Conservation (phyloP, 257 asterid species). For the Forsythia viridissima region DNA sequence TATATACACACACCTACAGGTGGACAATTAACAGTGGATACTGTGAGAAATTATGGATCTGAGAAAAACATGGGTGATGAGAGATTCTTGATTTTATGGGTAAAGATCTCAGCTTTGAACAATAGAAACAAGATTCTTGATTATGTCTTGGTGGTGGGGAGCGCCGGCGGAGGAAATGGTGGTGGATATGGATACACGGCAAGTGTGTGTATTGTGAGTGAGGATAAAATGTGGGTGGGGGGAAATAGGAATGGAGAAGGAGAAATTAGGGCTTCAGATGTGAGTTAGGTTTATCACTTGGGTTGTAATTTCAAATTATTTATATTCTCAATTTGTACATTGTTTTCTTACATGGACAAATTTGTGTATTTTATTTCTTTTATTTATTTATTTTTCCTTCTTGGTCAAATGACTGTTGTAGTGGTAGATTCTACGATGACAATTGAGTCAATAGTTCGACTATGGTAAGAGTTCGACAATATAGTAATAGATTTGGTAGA, state of each 20-base stretch:
- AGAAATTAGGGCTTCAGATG: slow-evolving; percentile 16
- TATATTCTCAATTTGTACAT: not conserved
- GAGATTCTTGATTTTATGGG: not conserved
- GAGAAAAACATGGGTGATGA: not conserved
- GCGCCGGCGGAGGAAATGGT: not conserved
- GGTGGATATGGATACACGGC: slow-evolving; percentile 9
- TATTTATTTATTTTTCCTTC: not conserved
- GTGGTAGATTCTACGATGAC: not conserved
- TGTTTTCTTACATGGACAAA: not conserved
- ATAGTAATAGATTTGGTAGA: too few relatives aligned
- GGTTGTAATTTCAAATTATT: not conserved
- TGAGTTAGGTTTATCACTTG: not conserved
- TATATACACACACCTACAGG: not conserved
- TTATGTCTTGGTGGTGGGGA: not conserved
- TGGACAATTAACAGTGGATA: not conserved
- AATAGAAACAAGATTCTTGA: not conserved
- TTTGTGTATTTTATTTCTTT: not conserved
- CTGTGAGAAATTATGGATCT: slow-evolving; percentile 2
- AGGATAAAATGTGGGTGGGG: not conserved
- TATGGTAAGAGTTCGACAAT: too few relatives aligned
- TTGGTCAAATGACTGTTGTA: slow-evolving; percentile 5
- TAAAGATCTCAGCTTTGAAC: not conserved
- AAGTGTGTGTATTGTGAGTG: slow-evolving; percentile 11
- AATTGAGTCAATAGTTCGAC: too few relatives aligned
- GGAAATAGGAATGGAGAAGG: slow-evolving; percentile 15